A percentile compares a stretch with the other conserved stretches of the same genome.
These are phyloP conservation scores for Phytophthora aleatoria DNA, from an alignment of 352 stramenopile genomes.

Conservation along the genomic window DNA sequence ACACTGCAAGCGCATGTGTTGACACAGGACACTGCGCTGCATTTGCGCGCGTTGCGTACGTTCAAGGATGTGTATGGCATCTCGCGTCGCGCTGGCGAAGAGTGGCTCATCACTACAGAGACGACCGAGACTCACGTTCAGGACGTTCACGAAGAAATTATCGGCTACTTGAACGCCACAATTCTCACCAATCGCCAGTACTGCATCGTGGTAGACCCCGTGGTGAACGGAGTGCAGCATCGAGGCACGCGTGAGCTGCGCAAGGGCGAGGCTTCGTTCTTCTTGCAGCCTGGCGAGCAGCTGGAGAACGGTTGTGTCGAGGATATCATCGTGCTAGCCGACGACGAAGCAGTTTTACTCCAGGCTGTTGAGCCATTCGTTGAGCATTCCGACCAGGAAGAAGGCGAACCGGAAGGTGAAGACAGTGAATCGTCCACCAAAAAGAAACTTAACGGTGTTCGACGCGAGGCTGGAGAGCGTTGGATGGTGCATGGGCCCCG, in stretches of 20 bases:
- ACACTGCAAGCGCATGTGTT: constrained; percentile 67
- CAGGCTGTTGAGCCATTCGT: constrained; percentile 73
- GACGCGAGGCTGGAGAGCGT: constrained; percentile 67
- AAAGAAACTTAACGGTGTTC: constrained; percentile 31
- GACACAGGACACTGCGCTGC: constrained; percentile 65
- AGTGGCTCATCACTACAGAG: constrained; percentile 79
- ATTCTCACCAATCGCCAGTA: constrained; percentile 85
- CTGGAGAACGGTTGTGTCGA: constrained; percentile 67
- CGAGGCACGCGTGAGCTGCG: constrained; percentile 73
- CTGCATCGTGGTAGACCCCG: constrained; percentile 77
- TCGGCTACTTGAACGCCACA: constrained; percentile 59
- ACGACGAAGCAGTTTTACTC: constrained; percentile 81
- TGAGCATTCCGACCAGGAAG: constrained; percentile 37
- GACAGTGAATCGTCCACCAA: constrained; percentile 7
- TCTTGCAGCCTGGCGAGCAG: constrained; percentile 66
- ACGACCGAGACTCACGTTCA: constrained; percentile 78
- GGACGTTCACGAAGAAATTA: constrained; percentile 78
- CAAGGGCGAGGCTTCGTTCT: constrained; percentile 77
- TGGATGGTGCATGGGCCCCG: constrained; percentile 85
- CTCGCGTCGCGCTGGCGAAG: constrained; percentile 73
- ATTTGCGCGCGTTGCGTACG: constrained; percentile 67
- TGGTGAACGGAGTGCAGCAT: constrained; percentile 69
- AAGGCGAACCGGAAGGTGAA: constrained; percentile 22
- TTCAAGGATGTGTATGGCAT: constrained; percentile 80
- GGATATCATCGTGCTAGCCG: constrained; percentile 68